These are phyloP conservation scores for Calonectria pauciramosa DNA, from an alignment of 2,329 filamentous ascomycete species.

Conservation along the genomic window DNA sequence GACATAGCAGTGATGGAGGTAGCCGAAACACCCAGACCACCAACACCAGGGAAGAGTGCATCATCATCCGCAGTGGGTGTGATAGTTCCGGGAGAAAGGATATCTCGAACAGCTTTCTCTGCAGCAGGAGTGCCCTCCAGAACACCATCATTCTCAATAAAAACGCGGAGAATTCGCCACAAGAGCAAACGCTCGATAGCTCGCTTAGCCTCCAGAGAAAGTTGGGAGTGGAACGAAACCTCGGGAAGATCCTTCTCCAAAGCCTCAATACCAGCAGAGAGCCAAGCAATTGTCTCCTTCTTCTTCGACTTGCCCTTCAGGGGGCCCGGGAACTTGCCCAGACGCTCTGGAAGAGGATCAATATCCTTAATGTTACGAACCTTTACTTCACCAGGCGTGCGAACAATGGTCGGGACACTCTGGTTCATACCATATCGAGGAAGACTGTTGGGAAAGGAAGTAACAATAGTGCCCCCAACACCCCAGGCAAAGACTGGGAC, in stretches of 20 bases:
- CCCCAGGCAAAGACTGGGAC: constrained; percentile 90
- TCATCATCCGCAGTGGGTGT: constrained; percentile 45
- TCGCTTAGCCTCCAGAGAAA: constrained; percentile 76
- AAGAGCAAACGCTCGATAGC: constrained; percentile 84
- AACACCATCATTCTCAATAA: constrained; percentile 88
- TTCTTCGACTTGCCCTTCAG: constrained; percentile 93
- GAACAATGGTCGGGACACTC: constrained; percentile 81
- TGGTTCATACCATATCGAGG: constrained; percentile 87
- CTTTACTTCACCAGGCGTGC: constrained; percentile 85
- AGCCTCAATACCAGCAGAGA: constrained; percentile 80
- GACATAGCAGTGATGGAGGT: constrained; percentile 55
- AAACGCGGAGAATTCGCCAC: constrained; percentile 86
- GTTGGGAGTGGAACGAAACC: constrained; percentile 62
- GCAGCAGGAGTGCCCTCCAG: constrained; percentile 81
- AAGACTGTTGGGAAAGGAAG: constrained; percentile 89
- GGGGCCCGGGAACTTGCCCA: constrained; percentile 90
- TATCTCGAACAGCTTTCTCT: constrained; percentile 79
- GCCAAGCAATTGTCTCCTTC: constrained; percentile 90
- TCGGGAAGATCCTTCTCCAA: constrained; percentile 74
- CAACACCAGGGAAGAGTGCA: constrained; percentile 39
- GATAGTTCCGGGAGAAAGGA: constrained; percentile 74
- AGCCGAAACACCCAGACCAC: constrained; percentile 43
- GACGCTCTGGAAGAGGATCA: constrained; percentile 77
- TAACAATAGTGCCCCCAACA: constrained; percentile 84
- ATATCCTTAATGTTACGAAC: constrained; percentile 82